Evolutionary conservation across 305 asterid genomes (phyloP).

Genomic region (Fraxinus floribunda): DNA sequence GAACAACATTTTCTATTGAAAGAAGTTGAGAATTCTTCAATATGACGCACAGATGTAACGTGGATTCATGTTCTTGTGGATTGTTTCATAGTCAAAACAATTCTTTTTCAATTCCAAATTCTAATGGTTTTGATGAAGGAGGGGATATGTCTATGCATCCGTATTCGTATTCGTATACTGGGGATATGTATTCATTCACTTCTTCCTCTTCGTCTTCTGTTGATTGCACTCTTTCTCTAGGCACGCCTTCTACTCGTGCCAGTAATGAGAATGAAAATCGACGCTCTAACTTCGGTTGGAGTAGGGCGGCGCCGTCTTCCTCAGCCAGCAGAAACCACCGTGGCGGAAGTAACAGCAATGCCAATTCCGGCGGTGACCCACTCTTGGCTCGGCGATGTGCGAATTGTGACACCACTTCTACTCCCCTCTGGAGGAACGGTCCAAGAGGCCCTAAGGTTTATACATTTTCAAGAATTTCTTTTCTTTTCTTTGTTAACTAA

Average conservation of each 20-base stretch:
- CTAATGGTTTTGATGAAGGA: constrained; percentile 23
- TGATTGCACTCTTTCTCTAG: constrained; percentile 73
- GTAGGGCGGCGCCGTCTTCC: constrained; percentile 54
- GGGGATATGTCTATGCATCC: not conserved
- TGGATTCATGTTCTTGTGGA: constrained; percentile 18
- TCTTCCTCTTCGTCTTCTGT: constrained; percentile 47
- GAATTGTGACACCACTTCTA: constrained; percentile 92
- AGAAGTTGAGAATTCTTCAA: not conserved
- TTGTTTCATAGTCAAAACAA: constrained; percentile 44
- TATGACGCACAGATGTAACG: constrained; percentile 20
- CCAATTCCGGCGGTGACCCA: constrained; percentile 49
- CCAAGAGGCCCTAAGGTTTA: constrained; percentile 94
- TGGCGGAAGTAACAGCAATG: constrained; percentile 22
- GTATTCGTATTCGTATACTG: not conserved
- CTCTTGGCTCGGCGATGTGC: constrained; percentile 85
- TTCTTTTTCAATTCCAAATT: constrained; percentile 41
- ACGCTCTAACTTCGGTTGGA: constrained; percentile 79
- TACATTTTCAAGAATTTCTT: not conserved
- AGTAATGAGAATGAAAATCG: constrained; percentile 34
- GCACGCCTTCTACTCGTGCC: constrained; percentile 72
- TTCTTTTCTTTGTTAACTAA: not conserved
- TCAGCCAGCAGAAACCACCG: constrained; percentile 49
- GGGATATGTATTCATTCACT: constrained; percentile 26
- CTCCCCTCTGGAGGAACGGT: constrained; percentile 97
- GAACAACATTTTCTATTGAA: not conserved